These are phyloP conservation scores for Trametes villosa DNA, from an alignment of 768 basidiomycete species.

Conservation along the genomic window DNA sequence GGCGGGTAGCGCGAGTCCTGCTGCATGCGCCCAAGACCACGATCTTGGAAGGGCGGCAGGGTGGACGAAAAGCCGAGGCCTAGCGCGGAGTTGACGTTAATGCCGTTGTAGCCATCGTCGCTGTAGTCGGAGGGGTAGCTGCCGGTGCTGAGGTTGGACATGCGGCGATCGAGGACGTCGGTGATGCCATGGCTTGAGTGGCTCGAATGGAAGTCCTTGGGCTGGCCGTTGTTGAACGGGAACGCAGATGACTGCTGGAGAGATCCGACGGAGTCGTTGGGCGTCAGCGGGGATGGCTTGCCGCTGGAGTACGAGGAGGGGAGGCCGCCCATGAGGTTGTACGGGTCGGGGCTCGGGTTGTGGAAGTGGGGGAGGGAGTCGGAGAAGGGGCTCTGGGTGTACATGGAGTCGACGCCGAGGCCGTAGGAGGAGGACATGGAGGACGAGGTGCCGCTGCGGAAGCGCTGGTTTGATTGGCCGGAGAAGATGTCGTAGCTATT, in stretches of 20 bases:
- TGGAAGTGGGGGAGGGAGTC: constrained; percentile 66
- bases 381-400: constrained; percentile 59
- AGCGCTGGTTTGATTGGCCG: constrained; percentile 51
- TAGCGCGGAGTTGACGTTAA: constrained; percentile 48
- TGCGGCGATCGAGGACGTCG: constrained; percentile 67
- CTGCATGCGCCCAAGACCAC: constrained; percentile 29
- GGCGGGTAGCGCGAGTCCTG: constrained; percentile 43
- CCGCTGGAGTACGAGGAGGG: constrained; percentile 71
- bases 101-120: constrained; percentile 62
- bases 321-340: constrained; percentile 67
- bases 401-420: constrained; percentile 60
- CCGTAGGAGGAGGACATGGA: constrained; percentile 62
- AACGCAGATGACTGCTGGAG: constrained; percentile 61
- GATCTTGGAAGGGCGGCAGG: constrained; percentile 62
- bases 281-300: constrained; percentile 77
- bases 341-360: constrained; percentile 54
- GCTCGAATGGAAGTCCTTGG: constrained; percentile 59
- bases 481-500: constrained; percentile 68
- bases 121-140: constrained; percentile 62
- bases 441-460: constrained; percentile 74
- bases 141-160: constrained; percentile 48
- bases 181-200: constrained; percentile 53
- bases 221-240: constrained; percentile 40
- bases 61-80: constrained; percentile 46
- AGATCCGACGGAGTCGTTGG: constrained; percentile 62